A percentile compares a stretch with the other conserved stretches of the same genome.
Evolutionary conservation across 2,329 filamentous ascomycete species (phyloP).

Genomic region (Aspergillus glaucus): DNA sequence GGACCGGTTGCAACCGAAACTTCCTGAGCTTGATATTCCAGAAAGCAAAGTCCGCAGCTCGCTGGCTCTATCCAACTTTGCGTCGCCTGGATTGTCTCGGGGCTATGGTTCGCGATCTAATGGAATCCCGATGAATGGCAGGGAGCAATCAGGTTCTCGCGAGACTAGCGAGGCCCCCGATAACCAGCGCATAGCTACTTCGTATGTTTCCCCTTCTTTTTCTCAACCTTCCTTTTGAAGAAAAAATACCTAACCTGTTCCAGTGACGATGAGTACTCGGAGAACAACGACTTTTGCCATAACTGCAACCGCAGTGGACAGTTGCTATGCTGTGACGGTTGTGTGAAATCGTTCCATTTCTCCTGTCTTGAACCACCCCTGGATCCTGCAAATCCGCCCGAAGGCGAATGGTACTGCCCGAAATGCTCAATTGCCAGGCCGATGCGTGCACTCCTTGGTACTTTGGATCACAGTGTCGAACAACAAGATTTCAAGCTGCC

Average conservation of each 20-base stretch:
- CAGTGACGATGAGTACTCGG: slow-evolving; percentile 29
- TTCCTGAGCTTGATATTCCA: slow-evolving; percentile 15
- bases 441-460: slow-evolving; percentile 59
- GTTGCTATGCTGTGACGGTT: slow-evolving; percentile 90
- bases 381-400: slow-evolving; percentile 55
- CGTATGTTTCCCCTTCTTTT: slow-evolving; percentile 2
- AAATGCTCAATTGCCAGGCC: slow-evolving; percentile 48
- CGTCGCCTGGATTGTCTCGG: slow-evolving; percentile 7
- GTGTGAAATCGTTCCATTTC: slow-evolving; percentile 83
- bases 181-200: slow-evolving; percentile 16
- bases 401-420: slow-evolving; percentile 78
- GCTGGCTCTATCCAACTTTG: slow-evolving; percentile 8
- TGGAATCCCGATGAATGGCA: background rate
- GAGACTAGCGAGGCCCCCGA: slow-evolving; percentile 19
- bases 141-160: slow-evolving; percentile 12
- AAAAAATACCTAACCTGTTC: slow-evolving; percentile 9
- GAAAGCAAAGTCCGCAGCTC: slow-evolving; percentile 23
- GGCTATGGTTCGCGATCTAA: slow-evolving; percentile 1
- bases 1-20: slow-evolving; percentile 14
- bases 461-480: slow-evolving; percentile 58
- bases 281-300: slow-evolving; percentile 87
- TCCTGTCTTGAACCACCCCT: slow-evolving; percentile 78
- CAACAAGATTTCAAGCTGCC: slow-evolving; percentile 69
- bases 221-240: background rate
- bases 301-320: slow-evolving; percentile 78